Evolutionary conservation across 139 green algal genomes (phyloP).

Genomic region (Closterium sp.): DNA sequence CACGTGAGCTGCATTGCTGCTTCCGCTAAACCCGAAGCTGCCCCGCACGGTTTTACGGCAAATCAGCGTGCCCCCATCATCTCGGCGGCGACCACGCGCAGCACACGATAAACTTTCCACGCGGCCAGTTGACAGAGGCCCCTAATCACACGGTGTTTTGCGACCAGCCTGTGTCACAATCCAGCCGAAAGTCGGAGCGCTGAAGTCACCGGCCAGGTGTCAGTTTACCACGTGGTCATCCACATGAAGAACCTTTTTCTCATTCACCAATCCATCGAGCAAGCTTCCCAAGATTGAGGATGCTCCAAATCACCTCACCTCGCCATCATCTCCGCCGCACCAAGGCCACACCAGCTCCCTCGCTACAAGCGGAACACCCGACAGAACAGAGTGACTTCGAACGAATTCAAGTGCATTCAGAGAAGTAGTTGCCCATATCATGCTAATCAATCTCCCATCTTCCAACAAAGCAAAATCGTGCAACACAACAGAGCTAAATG

Average conservation of each 20-base stretch:
- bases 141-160: not conserved
- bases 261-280: not conserved
- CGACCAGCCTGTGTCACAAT: not conserved
- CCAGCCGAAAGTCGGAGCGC: not conserved
- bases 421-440: too few relatives aligned
- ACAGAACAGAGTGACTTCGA: too few relatives aligned
- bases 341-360: too few relatives aligned
- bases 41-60: not conserved
- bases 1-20: not conserved
- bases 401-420: too few relatives aligned
- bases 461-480: too few relatives aligned
- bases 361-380: too few relatives aligned
- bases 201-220: not conserved
- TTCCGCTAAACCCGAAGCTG: too few relatives aligned
- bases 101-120: not conserved
- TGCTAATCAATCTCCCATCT: too few relatives aligned
- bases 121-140: not conserved
- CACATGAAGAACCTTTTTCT: not conserved
- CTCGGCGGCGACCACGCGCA: not conserved
- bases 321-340: too few relatives aligned
- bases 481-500: too few relatives aligned
- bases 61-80: not conserved
- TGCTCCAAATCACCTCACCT: not conserved
- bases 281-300: not conserved
- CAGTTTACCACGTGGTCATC: not conserved